Base-by-base conservation (phyloP, 768 basidiomycete genomes). In the Filobasidium wieringae region DNA sequence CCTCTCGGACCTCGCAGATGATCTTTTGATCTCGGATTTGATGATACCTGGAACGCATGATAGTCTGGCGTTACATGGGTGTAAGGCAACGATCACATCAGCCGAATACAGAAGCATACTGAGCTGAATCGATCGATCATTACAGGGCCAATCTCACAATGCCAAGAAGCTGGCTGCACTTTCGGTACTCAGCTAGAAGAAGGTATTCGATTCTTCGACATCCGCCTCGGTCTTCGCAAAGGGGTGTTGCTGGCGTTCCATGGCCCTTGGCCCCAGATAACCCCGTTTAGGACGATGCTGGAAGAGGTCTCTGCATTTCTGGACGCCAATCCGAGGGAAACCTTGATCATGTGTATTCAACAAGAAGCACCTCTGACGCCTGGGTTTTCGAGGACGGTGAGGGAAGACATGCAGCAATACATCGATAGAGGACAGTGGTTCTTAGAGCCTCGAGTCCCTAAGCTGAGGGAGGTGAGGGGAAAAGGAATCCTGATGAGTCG, bases 341-440 rank as follows among this genome's bases (percentile, higher is more conserved):
- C 86, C 0, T 71, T 95, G 33, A 80, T 95, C 29, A 82, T 92
- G 77, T 90, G 84, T 15, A 80, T 96, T 68, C 92, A 93, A 72
- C 86, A 92, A 68, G 91, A 96, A 70, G 85, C 88, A 63, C 81
- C 79, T 0, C 75, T 36, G 49, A 3, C 68, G 76, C 63, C 71
- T 0, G 57, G 75, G 6, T 90, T 92, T 72, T 86, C 86, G 1
- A 64, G 71, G 30, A 72, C 83, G 9, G 85, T 91, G 8, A 80
- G 79, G 33, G 75, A 81, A 39, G 85, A 83, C 55, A 84, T 93
- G 40, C 33, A 58, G 22, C 60, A 64, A 11, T 56, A 59, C 37
- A 47, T 68, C 11, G 2, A 80, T 81, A 5, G 81, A 19, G 75
- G 77, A 75, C 22, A 81, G 79, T 93, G 88, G 87, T 92, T 81